These are phyloP conservation scores for Beauveria caledonica DNA, from an alignment of 2,329 filamentous ascomycete species.

Conservation along the genomic window DNA sequence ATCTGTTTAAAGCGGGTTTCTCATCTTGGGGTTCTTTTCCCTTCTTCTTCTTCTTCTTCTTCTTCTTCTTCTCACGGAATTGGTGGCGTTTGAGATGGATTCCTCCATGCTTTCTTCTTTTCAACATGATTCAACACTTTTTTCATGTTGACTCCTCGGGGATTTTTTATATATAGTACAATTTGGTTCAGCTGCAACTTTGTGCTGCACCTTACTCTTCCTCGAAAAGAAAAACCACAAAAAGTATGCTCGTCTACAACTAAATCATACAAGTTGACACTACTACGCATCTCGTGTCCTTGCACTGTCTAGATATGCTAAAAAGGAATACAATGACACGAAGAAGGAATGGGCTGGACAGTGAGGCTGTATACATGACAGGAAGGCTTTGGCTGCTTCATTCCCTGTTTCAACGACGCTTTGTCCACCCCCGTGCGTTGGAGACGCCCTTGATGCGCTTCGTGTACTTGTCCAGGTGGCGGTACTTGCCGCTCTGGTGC, in stretches of 20 bases:
- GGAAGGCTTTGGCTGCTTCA: neutral
- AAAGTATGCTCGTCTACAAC: neutral
- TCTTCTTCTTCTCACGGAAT: neutral
- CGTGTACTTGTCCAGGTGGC: constrained; percentile 56
- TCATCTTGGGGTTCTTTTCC: neutral
- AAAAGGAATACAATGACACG: neutral
- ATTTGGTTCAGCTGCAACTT: neutral
- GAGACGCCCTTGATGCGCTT: constrained; percentile 45
- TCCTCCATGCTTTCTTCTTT: neutral
- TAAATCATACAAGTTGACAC: neutral
- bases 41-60: neutral
- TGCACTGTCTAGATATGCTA: neutral
- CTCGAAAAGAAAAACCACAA: too few species aligned
- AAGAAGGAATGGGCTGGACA: neutral
- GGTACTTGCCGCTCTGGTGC: constrained; percentile 57
- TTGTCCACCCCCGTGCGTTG: constrained; percentile 34
- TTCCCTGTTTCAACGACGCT: constrained; percentile 23
- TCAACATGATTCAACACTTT: neutral
- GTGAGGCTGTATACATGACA: neutral
- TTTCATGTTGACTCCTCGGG: neutral
- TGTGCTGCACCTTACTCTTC: neutral
- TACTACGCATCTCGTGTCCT: neutral
- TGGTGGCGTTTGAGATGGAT: neutral
- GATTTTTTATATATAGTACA: constrained; percentile 5
- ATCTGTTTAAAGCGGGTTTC: too few species aligned